These are phyloP conservation scores for Fraxinus ornus DNA, from an alignment of 305 asterid genomes.

Conservation along the genomic window DNA sequence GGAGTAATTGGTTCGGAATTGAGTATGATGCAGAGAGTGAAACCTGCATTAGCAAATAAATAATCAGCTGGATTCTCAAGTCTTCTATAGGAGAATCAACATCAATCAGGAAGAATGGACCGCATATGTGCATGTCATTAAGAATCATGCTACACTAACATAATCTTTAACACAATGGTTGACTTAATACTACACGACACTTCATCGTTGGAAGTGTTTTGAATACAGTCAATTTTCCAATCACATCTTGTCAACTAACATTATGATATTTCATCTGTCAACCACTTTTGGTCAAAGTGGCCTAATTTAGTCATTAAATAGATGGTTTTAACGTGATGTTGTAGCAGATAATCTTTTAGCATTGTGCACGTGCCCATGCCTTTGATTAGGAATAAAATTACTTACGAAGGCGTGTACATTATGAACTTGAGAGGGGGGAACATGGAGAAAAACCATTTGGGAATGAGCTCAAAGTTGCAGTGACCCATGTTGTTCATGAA, in stretches of 20 bases:
- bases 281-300: too few species aligned
- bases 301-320: too few species aligned
- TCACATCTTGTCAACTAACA: too few species aligned
- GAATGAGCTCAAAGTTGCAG: constrained; percentile 27
- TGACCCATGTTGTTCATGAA: constrained; percentile 24
- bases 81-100: background rate
- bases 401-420: constrained; percentile 37
- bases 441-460: constrained; percentile 3
- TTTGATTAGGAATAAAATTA: background rate
- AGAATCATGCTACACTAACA: too few species aligned
- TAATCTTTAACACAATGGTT: too few species aligned
- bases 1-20: background rate
- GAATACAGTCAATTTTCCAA: too few species aligned
- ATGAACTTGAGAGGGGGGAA: constrained; percentile 23
- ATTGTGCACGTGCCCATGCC: background rate
- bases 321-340: too few species aligned
- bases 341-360: background rate
- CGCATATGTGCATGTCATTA: background rate
- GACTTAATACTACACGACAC: too few species aligned
- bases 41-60: constrained; percentile 17
- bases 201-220: too few species aligned
- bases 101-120: background rate
- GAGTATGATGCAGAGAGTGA: constrained; percentile 36
- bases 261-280: too few species aligned
- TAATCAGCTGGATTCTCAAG: background rate